A percentile compares a stretch with the other conserved stretches of the same genome.
Conservation (phyloP, 495 filamentous ascomycete genomes). For the Glarea lozoyensis region DNA sequence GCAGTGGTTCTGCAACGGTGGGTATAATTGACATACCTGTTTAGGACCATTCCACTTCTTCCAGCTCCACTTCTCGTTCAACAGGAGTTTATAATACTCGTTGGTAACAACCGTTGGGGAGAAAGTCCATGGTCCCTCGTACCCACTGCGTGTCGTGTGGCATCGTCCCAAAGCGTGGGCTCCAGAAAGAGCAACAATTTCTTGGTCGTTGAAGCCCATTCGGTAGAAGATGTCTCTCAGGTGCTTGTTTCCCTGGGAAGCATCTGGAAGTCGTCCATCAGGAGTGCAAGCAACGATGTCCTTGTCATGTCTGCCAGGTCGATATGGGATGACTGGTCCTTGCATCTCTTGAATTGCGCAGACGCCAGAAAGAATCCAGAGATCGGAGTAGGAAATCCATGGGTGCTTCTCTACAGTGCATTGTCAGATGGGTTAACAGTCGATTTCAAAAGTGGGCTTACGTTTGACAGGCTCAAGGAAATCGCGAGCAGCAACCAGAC, state of each 20-base stretch:
- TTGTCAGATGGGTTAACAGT: constrained; percentile 24
- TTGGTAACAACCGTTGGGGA: constrained; percentile 90
- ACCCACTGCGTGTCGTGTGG: constrained; percentile 84
- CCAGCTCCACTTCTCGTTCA: constrained; percentile 87
- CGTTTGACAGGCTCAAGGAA: constrained; percentile 87
- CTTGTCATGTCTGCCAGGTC: constrained; percentile 77
- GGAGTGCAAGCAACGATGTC: constrained; percentile 85
- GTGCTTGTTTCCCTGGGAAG: constrained; percentile 67
- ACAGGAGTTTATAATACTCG: constrained; percentile 81
- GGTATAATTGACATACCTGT: constrained; percentile 26
- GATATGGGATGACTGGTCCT: constrained; percentile 80
- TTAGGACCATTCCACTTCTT: constrained; percentile 90
- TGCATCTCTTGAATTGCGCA: constrained; percentile 91
- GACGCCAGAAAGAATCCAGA: constrained; percentile 89
- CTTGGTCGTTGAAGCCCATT: constrained; percentile 97
- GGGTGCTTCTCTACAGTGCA: constrained; percentile 60
- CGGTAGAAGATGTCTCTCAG: constrained; percentile 88
- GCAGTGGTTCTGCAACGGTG: background rate
- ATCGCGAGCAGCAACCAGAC: constrained; percentile 78
- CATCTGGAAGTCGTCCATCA: constrained; percentile 93
- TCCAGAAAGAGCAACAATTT: constrained; percentile 86
- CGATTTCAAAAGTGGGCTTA: constrained; percentile 25
- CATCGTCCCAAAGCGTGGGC: constrained; percentile 91
- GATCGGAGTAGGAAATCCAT: constrained; percentile 93
- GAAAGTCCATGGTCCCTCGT: constrained; percentile 92